These are phyloP conservation scores for Gossypium australe DNA, from an alignment of 345 rosid genomes.

Conservation along the genomic window DNA sequence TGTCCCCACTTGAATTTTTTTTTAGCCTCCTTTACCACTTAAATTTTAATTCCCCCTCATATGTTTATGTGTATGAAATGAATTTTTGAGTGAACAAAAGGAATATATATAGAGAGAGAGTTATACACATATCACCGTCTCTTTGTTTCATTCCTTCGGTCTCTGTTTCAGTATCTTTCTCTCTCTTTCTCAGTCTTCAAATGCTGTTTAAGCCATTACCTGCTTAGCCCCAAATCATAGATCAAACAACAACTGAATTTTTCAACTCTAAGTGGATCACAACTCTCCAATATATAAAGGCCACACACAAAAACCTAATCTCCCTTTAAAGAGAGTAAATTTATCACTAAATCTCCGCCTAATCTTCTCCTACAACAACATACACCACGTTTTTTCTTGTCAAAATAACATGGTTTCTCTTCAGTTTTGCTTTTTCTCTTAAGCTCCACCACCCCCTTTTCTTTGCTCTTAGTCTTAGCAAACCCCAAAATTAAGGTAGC, in stretches of 20 bases:
- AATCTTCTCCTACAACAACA: slow-evolving; percentile 8
- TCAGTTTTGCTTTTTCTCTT: slow-evolving; percentile 12
- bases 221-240: slow-evolving; percentile 10
- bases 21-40: not conserved
- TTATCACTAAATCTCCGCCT: slow-evolving; percentile 24
- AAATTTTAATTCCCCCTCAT: not conserved
- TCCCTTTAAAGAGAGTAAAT: slow-evolving; percentile 17
- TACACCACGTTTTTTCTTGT: slow-evolving; percentile 20
- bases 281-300: slow-evolving; percentile 28
- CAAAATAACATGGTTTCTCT: slow-evolving; percentile 17
- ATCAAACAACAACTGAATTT: not conserved
- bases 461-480: not conserved
- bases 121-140: slow-evolving; percentile 38
- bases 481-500: not conserved
- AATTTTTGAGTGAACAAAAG: slow-evolving; percentile 17
- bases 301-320: slow-evolving; percentile 6
- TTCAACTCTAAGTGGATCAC: slow-evolving; percentile 38
- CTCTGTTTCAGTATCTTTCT: not conserved
- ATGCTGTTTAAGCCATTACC: slow-evolving; percentile 43
- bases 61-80: not conserved
- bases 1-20: slow-evolving; percentile 15
- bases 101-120: slow-evolving; percentile 31
- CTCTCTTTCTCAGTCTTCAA: slow-evolving; percentile 27
- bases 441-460: slow-evolving; percentile 10
- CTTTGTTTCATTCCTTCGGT: not conserved